Evolutionary conservation across 495 filamentous ascomycete genomes (phyloP).

Genomic region (Neurospora pannonica): DNA sequence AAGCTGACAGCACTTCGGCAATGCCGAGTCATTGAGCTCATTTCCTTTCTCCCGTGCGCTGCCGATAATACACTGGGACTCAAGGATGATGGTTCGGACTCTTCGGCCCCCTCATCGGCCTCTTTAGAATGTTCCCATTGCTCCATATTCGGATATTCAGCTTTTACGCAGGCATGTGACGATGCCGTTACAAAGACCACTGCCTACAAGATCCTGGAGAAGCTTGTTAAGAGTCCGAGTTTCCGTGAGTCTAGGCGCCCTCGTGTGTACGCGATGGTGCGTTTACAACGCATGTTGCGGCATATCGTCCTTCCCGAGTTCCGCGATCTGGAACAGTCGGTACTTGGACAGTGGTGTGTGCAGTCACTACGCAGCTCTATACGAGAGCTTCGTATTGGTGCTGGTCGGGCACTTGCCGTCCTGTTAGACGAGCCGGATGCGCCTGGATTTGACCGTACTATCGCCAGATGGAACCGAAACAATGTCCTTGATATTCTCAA

Average conservation of each 20-base stretch:
- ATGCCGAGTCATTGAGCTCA: slow-evolving; percentile 24
- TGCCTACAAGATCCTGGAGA: slow-evolving; percentile 43
- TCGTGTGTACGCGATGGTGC: slow-evolving; percentile 64
- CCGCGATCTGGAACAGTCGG: slow-evolving; percentile 55
- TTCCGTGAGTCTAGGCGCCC: slow-evolving; percentile 51
- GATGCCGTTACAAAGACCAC: slow-evolving; percentile 6
- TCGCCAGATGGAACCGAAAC: slow-evolving; percentile 54
- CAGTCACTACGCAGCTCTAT: slow-evolving; percentile 70
- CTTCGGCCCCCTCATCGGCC: no score
- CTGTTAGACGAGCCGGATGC: slow-evolving; percentile 50
- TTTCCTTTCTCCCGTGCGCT: slow-evolving; percentile 28
- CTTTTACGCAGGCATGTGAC: neutral
- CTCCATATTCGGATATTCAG: neutral
- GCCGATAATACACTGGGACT: slow-evolving; percentile 23
- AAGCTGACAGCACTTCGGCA: slow-evolving; percentile 17
- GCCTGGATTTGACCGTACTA: slow-evolving; percentile 23
- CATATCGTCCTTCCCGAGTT: slow-evolving; percentile 49
- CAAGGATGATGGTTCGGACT: neutral
- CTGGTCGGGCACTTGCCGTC: slow-evolving; percentile 43
- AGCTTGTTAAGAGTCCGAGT: slow-evolving; percentile 45
- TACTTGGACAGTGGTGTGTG: slow-evolving; percentile 69
- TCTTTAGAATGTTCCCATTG: slow-evolving; percentile 16
- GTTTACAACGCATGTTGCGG: slow-evolving; percentile 54
- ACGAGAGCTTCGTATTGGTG: slow-evolving; percentile 76
- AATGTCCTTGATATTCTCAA: slow-evolving; percentile 59